Evolutionary conservation across 2,329 filamentous ascomycete species (phyloP).

Genomic region (Botrytis tulipae): DNA sequence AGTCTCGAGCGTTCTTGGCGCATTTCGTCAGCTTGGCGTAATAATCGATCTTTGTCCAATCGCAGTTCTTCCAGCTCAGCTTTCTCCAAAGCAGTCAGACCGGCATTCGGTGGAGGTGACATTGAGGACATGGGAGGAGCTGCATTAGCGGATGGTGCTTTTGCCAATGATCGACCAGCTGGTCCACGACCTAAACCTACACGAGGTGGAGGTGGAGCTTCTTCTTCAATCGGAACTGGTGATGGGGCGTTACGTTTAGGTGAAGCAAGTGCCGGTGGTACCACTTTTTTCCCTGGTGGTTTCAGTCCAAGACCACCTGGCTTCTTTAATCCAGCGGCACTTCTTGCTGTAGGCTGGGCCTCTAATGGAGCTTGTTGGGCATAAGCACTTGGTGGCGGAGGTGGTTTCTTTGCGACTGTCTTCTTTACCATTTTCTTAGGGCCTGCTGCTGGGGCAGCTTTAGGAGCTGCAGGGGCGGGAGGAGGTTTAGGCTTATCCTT

Average conservation of each 20-base stretch:
- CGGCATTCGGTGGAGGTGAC: constrained; percentile 60
- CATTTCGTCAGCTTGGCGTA: constrained; percentile 74
- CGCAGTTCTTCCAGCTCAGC: constrained; percentile 91
- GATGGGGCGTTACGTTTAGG: constrained; percentile 49
- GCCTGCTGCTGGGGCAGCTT: constrained; percentile 45
- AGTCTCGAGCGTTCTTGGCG: constrained; percentile 79
- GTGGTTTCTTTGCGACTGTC: constrained; percentile 48
- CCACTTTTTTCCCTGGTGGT: constrained; percentile 55
- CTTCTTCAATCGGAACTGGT: constrained; percentile 44
- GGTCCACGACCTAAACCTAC: constrained; percentile 60
- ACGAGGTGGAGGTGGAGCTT: constrained; percentile 40
- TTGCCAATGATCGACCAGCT: constrained; percentile 80
- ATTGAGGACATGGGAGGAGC: constrained; percentile 51
- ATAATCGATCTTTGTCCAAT: constrained; percentile 74
- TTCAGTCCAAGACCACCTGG: constrained; percentile 53
- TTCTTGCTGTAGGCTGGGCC: constrained; percentile 56
- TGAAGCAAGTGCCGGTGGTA: constrained; percentile 47
- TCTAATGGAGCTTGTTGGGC: constrained; percentile 54
- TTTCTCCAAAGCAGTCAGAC: constrained; percentile 75
- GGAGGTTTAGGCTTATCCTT: constrained; percentile 88
- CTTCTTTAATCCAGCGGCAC: constrained; percentile 51
- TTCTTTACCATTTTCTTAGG: constrained; percentile 46
- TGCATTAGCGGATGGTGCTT: constrained; percentile 51
- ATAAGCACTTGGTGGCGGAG: constrained; percentile 45
- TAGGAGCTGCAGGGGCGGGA: constrained; percentile 60